Evolutionary conservation across 768 basidiomycete genomes (phyloP), one percentile per base, ranked within the genome.

Genomic region (Suillus alpinus): DNA sequence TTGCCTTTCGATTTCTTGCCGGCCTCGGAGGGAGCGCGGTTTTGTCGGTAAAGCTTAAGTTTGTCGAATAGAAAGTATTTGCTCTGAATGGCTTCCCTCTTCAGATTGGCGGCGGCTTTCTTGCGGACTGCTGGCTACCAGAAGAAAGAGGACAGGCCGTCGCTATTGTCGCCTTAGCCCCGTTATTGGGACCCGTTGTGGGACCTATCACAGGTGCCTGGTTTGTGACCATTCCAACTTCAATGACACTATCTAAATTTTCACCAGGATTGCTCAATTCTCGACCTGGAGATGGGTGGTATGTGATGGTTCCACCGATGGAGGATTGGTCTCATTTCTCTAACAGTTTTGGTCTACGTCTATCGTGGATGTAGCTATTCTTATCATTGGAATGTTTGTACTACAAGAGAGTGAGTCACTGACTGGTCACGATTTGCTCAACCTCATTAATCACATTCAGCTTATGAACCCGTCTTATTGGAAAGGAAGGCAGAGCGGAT

Each of bases 21-120:
- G 89, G 90, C 2, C 59, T 92, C 1, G 91, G 90, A 34, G 90
- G 91, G 0, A 86, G 87, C 57, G 89, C 89, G 0, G 86, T 88
- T 6, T 73, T 89, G 2, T 73, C 83, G 5, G 79, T 78, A 64
- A 44, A 71, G 3, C 13, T n/a, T 9, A 0, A 1, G 23, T 26
- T 49, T 32, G 1, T 16, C 16, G 0, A 23, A 29, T 20, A n/a
- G 10, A 26, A 16, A 12, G 23, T 1, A 12, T 6, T 26, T 34
- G 1, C 34, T 9, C 4, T 13, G 4, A 40, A 40, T 46, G 13
- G 55, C 14, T 10, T 3, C 4, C 47, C 26, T 18, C 4, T 29
- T 2, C 46, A 79, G 78, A 83, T 89, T 16, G 89, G 88, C 56
- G 89, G 87, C 26, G 90, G 87, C 9, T 77, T 87, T 2, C 71